A percentile compares a stretch with the other conserved stretches of the same genome.
Evolutionary conservation across 2,329 filamentous ascomycete genomes (phyloP).

Genomic region (Beauveria sp.): DNA sequence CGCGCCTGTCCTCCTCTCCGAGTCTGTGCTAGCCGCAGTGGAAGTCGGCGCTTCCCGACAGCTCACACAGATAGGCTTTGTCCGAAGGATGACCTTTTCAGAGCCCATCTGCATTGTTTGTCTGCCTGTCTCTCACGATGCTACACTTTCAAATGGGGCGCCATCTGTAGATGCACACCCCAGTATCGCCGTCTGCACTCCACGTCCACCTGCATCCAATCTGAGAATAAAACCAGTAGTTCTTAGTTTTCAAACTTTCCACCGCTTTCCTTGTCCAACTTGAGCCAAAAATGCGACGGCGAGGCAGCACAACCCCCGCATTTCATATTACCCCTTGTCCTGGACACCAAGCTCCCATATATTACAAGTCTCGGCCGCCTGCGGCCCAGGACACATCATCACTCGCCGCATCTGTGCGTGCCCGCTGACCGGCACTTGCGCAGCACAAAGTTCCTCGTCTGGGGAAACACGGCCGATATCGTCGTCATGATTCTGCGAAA

Average conservation of each 20-base stretch:
- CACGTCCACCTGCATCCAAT: background rate
- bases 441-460: no score
- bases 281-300: background rate
- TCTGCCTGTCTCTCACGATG: background rate
- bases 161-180: background rate
- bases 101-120: background rate
- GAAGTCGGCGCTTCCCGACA: constrained; percentile 11
- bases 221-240: background rate
- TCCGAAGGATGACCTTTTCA: background rate
- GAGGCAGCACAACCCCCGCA: background rate
- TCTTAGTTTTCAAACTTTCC: background rate
- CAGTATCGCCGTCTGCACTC: background rate
- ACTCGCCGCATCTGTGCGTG: background rate
- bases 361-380: background rate
- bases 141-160: background rate
- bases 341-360: background rate
- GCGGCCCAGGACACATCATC: background rate
- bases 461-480: background rate
- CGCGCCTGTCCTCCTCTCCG: background rate
- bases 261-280: background rate
- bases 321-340: background rate
- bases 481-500: background rate
- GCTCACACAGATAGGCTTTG: background rate
- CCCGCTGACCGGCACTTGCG: background rate
- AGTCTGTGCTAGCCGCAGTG: background rate